A percentile compares a stretch with the other conserved stretches of the same genome.
phyloP scores from a whole-genome alignment of 2,329 filamentous ascomycete species.

The Fusarium falciforme region DNA sequence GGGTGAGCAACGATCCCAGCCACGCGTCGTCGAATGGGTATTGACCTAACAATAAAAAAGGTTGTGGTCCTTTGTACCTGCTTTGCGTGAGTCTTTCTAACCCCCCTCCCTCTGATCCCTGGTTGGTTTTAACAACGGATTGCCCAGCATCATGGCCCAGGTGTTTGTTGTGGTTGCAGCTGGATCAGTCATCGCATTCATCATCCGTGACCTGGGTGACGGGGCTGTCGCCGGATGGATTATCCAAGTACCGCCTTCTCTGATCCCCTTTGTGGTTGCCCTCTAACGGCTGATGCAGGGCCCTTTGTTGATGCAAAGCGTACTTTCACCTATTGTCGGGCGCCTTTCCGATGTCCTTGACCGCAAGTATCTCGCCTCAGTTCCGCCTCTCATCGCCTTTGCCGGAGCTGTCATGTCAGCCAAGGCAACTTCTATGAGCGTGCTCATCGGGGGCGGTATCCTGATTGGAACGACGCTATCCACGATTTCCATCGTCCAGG shows the following conservation, averaged over 20 bases:
- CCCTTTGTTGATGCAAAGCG: conserved; percentile 11
- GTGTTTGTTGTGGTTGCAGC: conserved; percentile 13
- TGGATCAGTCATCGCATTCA: conserved; percentile 11
- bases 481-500: conserved; percentile 7
- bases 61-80: conserved; percentile 13
- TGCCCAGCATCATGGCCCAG: conserved; percentile 7
- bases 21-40: background rate
- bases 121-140: background rate
- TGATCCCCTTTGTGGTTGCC: background rate
- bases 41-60: background rate
- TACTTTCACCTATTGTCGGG: conserved; percentile 6
- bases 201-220: conserved; percentile 7
- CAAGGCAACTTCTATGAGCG: conserved; percentile 10
- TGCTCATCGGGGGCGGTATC: conserved; percentile 7
- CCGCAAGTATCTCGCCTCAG: conserved; percentile 13
- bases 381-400: conserved; percentile 11
- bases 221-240: conserved; percentile 12
- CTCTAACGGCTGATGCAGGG: background rate
- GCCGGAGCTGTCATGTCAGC: conserved; percentile 7
- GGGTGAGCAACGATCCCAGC: background rate
- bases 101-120: background rate
- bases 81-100: conserved; percentile 4
- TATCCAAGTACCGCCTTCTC: background rate
- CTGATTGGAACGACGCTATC: conserved; percentile 8
- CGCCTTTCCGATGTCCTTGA: conserved; percentile 14